phyloP scores from a whole-genome alignment of 345 rosid genomes.

The Hypericum perforatum region DNA sequence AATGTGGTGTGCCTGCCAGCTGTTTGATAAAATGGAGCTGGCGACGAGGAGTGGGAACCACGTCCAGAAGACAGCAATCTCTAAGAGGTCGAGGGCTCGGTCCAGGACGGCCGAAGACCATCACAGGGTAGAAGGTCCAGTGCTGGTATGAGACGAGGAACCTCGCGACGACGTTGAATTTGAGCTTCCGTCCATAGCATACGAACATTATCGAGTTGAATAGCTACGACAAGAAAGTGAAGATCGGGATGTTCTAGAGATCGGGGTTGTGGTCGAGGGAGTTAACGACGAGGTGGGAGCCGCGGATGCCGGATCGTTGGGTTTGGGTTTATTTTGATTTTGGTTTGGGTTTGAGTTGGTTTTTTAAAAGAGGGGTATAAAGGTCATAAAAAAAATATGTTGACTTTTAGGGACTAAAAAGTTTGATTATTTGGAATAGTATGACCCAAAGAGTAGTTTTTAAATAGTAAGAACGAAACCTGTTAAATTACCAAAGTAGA shows the following conservation, averaged over 20 bases:
- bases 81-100: constrained; percentile 53
- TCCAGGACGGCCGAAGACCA: constrained; percentile 66
- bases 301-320: no score
- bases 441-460: no score
- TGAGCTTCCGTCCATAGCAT: constrained; percentile 53
- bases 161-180: constrained; percentile 58
- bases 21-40: no score
- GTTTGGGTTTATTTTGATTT: no score
- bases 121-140: constrained; percentile 79
- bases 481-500: no score
- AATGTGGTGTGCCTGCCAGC: no score
- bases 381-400: no score
- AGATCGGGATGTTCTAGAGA: constrained; percentile 83
- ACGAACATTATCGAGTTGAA: constrained; percentile 53
- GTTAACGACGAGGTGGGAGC: constrained; percentile 74
- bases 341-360: no score
- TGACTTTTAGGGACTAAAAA: no score
- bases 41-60: constrained; percentile 29
- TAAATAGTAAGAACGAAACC: no score
- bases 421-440: no score
- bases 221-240: constrained; percentile 57
- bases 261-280: constrained; percentile 90
- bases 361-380: no score
- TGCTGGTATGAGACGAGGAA: constrained; percentile 76
- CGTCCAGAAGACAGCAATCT: constrained; percentile 69